Base-by-base conservation (phyloP, 2,329 filamentous ascomycete genomes). In the Bretziella fagacearum region DNA sequence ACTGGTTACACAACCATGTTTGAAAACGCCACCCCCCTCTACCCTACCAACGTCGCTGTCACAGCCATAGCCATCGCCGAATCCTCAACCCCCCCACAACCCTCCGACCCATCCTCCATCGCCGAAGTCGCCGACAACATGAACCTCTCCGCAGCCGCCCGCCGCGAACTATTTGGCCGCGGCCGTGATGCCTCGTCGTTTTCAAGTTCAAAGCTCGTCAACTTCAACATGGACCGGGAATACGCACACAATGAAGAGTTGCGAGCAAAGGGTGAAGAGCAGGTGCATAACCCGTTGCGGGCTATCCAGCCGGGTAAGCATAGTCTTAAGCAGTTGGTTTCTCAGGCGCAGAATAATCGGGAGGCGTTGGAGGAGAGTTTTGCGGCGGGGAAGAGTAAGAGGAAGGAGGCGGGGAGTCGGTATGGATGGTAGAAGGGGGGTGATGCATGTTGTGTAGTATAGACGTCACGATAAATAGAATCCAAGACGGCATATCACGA, bases 361-460 rank as follows among this genome's bases (percentile, higher is more conserved):
- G 85, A 93, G 8, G 86, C 85, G 2, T 65, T 95, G 54, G 86
- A 95, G 63, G 89, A 96, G 57, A 87, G 84, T 59, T 95, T 94
- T 66, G 85, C 85, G 17, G 69, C 79, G 54, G 84, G 85, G 4
- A 79, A 74, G 64, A 74, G 72, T 55, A 91, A 87, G 57, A 79
- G 84, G 61, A 79, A 75, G 55, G 86, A 94, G 59, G 84, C 84
- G 17, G 83, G 82, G 3, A 78, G 74, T 49, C 76, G 75, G 56
- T 95, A 95, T 64, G 87, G 87, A 4, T 95, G 85, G 84, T 65
- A 62, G 53, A 25, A 41, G 10, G 2, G 17, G 23, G 13, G 22
- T 18, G 37, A n/a, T n/a, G n/a, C n/a, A n/a, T n/a, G n/a, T n/a
- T n/a, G n/a, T n/a, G n/a, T 39, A n/a, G 10, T 3, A 35, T 7